These are phyloP conservation scores for Noccaea caerulescens DNA, from an alignment of 345 rosid species.

Conservation along the genomic window DNA sequence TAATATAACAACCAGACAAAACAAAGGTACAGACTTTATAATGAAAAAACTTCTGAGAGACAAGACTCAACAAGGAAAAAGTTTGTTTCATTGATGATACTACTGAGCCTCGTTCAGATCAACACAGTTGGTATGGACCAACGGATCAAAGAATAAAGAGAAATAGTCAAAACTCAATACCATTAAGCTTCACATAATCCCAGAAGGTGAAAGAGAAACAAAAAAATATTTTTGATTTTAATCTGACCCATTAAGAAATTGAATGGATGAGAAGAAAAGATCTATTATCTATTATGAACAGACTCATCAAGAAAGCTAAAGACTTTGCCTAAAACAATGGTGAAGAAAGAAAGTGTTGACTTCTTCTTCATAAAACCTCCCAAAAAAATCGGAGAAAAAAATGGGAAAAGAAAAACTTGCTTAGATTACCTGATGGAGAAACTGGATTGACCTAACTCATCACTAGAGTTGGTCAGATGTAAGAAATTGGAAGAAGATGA, in stretches of 20 bases:
- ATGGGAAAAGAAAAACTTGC: neutral
- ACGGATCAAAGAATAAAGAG: slow-evolving; percentile 32
- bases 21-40: slow-evolving; percentile 23
- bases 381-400: neutral
- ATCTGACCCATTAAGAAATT: slow-evolving; percentile 56
- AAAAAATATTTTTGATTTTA: slow-evolving; percentile 31
- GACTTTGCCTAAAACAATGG: slow-evolving; percentile 25
- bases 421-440: slow-evolving; percentile 83
- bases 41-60: slow-evolving; percentile 31
- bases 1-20: slow-evolving; percentile 28
- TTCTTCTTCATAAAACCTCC: slow-evolving; percentile 23
- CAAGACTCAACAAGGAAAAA: slow-evolving; percentile 38
- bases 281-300: slow-evolving; percentile 4
- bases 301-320: slow-evolving; percentile 33
- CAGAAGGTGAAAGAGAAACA: slow-evolving; percentile 8
- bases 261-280: slow-evolving; percentile 43
- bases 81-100: slow-evolving; percentile 30
- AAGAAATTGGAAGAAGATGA: slow-evolving; percentile 49
- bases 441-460: slow-evolving; percentile 46
- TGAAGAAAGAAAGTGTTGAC: slow-evolving; percentile 32
- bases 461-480: slow-evolving; percentile 27
- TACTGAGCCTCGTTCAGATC: slow-evolving; percentile 37
- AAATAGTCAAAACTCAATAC: slow-evolving; percentile 26
- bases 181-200: slow-evolving; percentile 15
- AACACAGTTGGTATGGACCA: slow-evolving; percentile 36